Evolutionary conservation across 495 filamentous ascomycete species (phyloP).

Genomic region (Letharia lupina): DNA sequence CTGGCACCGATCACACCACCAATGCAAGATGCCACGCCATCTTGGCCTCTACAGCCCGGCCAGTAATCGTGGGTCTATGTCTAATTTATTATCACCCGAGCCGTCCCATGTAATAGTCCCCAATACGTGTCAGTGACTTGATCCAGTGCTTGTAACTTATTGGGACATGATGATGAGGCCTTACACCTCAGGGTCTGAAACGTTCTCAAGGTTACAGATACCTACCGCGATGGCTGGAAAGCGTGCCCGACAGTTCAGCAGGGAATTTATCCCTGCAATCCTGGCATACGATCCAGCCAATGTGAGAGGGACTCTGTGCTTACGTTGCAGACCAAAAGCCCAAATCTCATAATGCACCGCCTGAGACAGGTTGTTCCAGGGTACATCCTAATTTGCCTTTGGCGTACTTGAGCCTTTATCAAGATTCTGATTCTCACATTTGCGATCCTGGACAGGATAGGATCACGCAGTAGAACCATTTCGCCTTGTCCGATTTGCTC

Average conservation of each 20-base stretch:
- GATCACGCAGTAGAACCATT: background rate
- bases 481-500: background rate
- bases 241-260: background rate
- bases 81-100: constrained; percentile 10
- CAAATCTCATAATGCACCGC: background rate
- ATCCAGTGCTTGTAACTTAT: background rate
- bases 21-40: constrained; percentile 6
- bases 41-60: constrained; percentile 8
- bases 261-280: background rate
- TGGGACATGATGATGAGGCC: background rate
- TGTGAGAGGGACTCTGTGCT: background rate
- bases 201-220: background rate
- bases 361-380: background rate
- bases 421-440: background rate
- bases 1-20: background rate
- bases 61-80: constrained; percentile 9
- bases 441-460: background rate
- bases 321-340: background rate
- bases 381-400: background rate
- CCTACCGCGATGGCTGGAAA: background rate
- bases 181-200: background rate
- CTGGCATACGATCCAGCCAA: background rate
- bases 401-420: background rate
- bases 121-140: background rate
- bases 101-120: background rate